These are phyloP conservation scores for Chlamydomonas sp. DNA, from an alignment of 139 green algal genomes.

Conservation along the genomic window DNA sequence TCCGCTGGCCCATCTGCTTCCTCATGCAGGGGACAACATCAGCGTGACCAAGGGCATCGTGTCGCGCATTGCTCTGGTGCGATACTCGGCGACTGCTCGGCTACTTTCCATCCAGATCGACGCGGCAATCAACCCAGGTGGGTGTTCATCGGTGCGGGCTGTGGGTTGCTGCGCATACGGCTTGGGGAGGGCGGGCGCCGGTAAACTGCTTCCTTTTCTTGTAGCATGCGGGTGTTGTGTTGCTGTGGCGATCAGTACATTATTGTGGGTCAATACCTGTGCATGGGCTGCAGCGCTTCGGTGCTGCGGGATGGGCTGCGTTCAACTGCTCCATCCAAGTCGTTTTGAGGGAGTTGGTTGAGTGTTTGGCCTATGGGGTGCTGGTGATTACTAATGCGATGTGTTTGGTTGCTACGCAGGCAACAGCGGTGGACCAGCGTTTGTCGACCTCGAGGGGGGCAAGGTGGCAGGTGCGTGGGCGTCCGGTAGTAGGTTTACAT, in stretches of 20 bases:
- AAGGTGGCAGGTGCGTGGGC: conserved; percentile 61
- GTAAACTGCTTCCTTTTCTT: no score
- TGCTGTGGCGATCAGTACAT: no score
- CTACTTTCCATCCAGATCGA: conserved; percentile 80
- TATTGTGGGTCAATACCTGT: no score
- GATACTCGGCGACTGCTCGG: conserved; percentile 53
- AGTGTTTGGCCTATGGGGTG: no score
- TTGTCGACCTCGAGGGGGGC: conserved; percentile 62
- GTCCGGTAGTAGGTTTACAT: no score
- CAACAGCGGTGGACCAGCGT: conserved; percentile 84
- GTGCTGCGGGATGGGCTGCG: not conserved
- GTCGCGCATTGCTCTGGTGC: conserved; percentile 63
- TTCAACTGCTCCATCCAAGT: conserved; percentile 41
- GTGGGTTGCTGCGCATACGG: not conserved
- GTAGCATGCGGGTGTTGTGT: no score
- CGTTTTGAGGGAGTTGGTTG: no score
- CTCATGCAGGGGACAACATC: conserved; percentile 44
- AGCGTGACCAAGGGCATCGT: conserved; percentile 69
- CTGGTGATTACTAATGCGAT: no score
- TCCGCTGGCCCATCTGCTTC: no score
- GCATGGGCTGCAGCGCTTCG: no score
- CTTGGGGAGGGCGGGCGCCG: not conserved
- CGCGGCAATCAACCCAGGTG: conserved; percentile 73
- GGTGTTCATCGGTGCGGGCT: not conserved
- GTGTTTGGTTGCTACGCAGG: conserved; percentile 24